Evolutionary conservation across 1,284 basidiomycete genomes (phyloP).

Genomic region (Mycosarcoma maydis): DNA sequence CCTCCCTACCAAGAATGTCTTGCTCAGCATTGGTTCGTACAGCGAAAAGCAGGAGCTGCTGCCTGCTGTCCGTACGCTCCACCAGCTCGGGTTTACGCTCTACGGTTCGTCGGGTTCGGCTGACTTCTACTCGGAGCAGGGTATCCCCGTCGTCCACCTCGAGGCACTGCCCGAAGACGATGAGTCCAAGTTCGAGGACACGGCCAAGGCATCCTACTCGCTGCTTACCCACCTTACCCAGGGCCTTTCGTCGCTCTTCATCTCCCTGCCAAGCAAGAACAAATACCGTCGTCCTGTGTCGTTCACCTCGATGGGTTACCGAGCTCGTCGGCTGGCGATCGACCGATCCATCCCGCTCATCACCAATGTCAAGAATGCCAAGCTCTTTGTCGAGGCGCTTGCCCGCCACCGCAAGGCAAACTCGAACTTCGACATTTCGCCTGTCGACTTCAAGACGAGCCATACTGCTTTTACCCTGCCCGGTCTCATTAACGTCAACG

Average conservation of each 20-base stretch:
- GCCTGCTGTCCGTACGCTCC: conserved; percentile 95
- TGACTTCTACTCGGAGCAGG: conserved; percentile 66
- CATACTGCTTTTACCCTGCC: conserved; percentile 90
- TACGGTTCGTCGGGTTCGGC: conserved; percentile 97
- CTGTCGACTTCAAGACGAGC: conserved; percentile 90
- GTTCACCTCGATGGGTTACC: conserved; percentile 96
- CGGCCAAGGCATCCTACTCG: conserved; percentile 63
- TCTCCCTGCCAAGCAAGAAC: conserved; percentile 98
- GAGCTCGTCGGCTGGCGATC: conserved; percentile 97
- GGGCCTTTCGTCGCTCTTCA: conserved; percentile 77
- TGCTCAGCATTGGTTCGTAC: conserved; percentile 94
- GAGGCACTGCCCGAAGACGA: conserved; percentile 66
- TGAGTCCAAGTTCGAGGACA: conserved; percentile 60
- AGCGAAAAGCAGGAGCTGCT: conserved; percentile 97
- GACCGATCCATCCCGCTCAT: conserved; percentile 97
- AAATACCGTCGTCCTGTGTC: conserved; percentile 95
- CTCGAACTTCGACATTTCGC: conserved; percentile 83
- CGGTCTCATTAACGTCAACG: conserved; percentile 86
- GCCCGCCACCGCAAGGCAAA: conserved; percentile 74
- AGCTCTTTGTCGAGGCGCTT: conserved; percentile 93
- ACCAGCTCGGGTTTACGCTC: conserved; percentile 91
- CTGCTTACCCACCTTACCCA: conserved; percentile 63
- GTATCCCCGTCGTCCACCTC: conserved; percentile 65
- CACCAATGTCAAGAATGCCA: conserved; percentile 99
- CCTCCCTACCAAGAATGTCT: conserved; percentile 92